phyloP scores from a whole-genome alignment of 2,329 filamentous ascomycete species.

The Paracorniculantispora psalliotae region DNA sequence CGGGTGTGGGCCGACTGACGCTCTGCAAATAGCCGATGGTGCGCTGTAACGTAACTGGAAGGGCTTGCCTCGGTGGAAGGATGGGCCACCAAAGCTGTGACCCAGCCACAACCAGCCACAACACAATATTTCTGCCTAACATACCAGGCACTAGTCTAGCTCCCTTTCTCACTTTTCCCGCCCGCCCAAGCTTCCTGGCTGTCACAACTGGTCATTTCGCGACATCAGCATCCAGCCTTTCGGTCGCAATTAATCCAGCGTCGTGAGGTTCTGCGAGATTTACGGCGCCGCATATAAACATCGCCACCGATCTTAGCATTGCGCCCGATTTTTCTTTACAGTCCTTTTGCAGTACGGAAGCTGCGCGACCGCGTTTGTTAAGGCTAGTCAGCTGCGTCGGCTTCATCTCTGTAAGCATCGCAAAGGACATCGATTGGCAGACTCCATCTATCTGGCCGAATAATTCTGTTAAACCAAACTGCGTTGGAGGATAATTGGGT shows the following conservation, averaged over 20 bases:
- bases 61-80: background rate
- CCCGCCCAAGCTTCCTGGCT: background rate
- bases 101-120: background rate
- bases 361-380: slow-evolving; percentile 2
- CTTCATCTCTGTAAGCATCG: slow-evolving; percentile 8
- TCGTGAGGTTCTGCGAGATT: slow-evolving; percentile 1
- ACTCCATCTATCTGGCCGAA: background rate
- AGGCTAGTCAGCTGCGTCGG: background rate
- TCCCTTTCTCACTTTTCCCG: slow-evolving; percentile 11
- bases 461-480: slow-evolving; percentile 1
- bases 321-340: background rate
- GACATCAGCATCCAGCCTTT: slow-evolving; percentile 9
- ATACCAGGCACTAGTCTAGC: background rate
- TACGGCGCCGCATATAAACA: background rate
- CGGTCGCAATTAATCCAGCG: slow-evolving; percentile 11
- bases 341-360: background rate
- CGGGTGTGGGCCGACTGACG: background rate
- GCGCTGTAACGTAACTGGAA: background rate
- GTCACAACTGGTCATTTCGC: slow-evolving; percentile 9
- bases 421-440: background rate
- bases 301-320: background rate
- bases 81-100: no score
- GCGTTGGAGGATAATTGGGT: slow-evolving; percentile 10
- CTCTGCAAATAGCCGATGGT: background rate
- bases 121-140: background rate